phyloP scores from a whole-genome alignment of 1,284 basidiomycete species.

The Hypsizygus ulmarius region DNA sequence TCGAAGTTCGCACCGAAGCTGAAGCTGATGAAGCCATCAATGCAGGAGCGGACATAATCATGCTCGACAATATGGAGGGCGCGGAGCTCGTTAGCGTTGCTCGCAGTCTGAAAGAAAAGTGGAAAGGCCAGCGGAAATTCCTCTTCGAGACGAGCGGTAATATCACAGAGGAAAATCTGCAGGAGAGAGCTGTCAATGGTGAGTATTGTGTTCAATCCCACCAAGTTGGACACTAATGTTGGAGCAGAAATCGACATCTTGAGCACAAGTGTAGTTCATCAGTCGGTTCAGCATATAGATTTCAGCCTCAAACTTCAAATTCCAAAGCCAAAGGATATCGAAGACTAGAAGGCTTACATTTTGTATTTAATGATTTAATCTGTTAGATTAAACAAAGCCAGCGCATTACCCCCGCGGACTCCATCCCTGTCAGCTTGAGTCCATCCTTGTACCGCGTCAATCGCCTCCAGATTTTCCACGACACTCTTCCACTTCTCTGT shows the following conservation, averaged over 20 bases:
- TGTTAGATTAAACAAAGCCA: conserved; percentile 58
- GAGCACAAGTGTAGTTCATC: conserved; percentile 91
- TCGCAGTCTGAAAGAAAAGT: conserved; percentile 69
- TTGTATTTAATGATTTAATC: conserved; percentile 17
- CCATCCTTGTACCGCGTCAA: conserved; percentile 66
- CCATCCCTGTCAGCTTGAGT: conserved; percentile 54
- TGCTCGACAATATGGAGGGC: conserved; percentile 96
- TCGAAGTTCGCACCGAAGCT: conserved; percentile 86
- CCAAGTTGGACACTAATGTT: neutral
- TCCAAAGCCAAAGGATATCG: conserved; percentile 27
- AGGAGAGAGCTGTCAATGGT: conserved; percentile 75
- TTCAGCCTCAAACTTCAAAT: conserved; percentile 92
- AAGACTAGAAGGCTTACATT: neutral
- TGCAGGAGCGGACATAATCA: conserved; percentile 95
- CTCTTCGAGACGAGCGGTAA: conserved; percentile 91
- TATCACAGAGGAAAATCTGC: conserved; percentile 83
- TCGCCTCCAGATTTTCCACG: conserved; percentile 78
- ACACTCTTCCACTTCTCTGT: conserved; percentile 80
- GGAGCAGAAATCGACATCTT: conserved; percentile 85
- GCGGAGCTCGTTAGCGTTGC: conserved; percentile 68
- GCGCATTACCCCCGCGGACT: conserved; percentile 70
- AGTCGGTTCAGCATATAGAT: conserved; percentile 89
- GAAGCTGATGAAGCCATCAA: conserved; percentile 96
- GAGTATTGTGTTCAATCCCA: conserved; percentile 20
- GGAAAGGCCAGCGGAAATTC: conserved; percentile 79